Base-by-base conservation (phyloP, 805 yeast genomes). In the Starmerella floricola region DNA sequence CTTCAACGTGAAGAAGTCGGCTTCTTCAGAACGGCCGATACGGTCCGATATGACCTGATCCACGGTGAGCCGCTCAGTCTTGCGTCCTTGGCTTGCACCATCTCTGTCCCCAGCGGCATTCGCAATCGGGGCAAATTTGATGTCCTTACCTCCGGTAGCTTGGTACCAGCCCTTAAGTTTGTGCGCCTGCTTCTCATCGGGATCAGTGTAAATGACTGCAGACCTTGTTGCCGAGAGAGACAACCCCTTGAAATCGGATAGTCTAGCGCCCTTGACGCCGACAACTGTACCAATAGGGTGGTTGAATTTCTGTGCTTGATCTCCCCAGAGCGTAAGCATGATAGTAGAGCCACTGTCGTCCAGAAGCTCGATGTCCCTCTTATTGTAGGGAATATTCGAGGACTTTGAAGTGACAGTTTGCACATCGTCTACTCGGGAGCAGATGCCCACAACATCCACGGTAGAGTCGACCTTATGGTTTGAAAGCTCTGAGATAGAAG, bases 91-190 rank as follows among this genome's bases (percentile, higher is more conserved):
- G 17, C 21, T 17, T 6, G 26, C 26, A 23, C 27, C 17, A 15
- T 18, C 12, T 17, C 8, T 10, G 27, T 33, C 35, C 18, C 17
- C 23, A 8, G 10, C 23, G 17, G 61, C 46, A 17, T 58, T 55
- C 2, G 65, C 46, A 3, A 41, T 41, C 6, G 28, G 27, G 35
- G 44, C 36, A 45, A 40, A 38, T 10, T 36, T 10, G 12, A 26
- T 31, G 17, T 21, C 38, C 13, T 26, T 62, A 18, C 70, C 69
- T 31, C 95, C 96, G 52, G 73, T 76, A 31, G 79, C 72, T 56
- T 85, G 94, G 56, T 76, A 91, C 99, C 99, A 91, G 6, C 97
- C 97, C 61, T 85, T 84, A 52, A 91, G 71, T 41, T 74, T 71
- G 60, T 76, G 85, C 3, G 96, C 88, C 59, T 85, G 95, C 16